Percentiles rank a stretch among this genome's conserved stretches.
These are phyloP conservation scores for Penstemon davidsonii DNA, from an alignment of 257 asterid species.

Conservation along the genomic window DNA sequence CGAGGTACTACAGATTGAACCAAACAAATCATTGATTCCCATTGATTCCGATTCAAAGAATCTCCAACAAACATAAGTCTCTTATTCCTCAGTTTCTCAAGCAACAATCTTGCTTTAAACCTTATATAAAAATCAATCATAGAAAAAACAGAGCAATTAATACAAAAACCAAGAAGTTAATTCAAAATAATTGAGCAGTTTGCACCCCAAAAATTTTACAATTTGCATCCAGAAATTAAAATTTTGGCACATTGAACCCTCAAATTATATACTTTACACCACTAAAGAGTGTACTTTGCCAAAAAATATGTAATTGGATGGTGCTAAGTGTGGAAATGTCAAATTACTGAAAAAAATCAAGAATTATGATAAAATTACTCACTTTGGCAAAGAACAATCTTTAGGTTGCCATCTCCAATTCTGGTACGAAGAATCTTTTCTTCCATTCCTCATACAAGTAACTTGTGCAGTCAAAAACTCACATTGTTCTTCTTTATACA, in stretches of 20 bases:
- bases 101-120: slow-evolving; percentile 63
- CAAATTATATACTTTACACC: no score
- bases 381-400: slow-evolving; percentile 75
- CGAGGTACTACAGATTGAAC: slow-evolving; percentile 59
- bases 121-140: slow-evolving; percentile 31
- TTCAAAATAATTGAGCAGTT: no score
- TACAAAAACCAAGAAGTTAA: not conserved
- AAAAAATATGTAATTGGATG: no score
- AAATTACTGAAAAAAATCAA: no score
- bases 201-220: no score
- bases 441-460: slow-evolving; percentile 74
- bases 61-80: slow-evolving; percentile 90
- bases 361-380: not conserved
- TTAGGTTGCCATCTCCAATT: slow-evolving; percentile 88
- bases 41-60: slow-evolving; percentile 74
- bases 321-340: no score
- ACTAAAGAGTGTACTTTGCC: no score
- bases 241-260: not conserved
- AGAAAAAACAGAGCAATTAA: not conserved
- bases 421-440: slow-evolving; percentile 59
- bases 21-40: slow-evolving; percentile 90
- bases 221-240: not conserved
- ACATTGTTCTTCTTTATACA: slow-evolving; percentile 71
- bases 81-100: slow-evolving; percentile 80
- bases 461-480: slow-evolving; percentile 80